Evolutionary conservation across 441 rosid genomes (phyloP).

Genomic region (Brassica balearica): DNA sequence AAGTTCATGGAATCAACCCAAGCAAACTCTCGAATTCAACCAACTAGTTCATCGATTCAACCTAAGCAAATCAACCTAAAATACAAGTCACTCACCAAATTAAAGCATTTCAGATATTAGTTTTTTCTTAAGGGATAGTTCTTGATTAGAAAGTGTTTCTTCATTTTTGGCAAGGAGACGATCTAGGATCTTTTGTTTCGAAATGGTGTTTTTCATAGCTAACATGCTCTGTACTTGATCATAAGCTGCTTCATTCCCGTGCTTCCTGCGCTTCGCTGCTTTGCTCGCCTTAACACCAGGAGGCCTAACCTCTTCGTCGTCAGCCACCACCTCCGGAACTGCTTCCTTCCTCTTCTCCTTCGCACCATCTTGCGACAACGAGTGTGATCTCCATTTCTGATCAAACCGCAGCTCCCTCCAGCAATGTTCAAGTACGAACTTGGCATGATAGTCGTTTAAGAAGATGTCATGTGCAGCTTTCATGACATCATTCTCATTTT

Average conservation of each 20-base stretch:
- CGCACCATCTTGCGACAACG: background rate
- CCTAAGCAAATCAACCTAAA: too few relatives aligned
- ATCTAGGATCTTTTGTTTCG: too few relatives aligned
- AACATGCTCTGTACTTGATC: background rate
- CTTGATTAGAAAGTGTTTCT: too few relatives aligned
- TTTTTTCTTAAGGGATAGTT: too few relatives aligned
- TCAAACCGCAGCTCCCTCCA: background rate
- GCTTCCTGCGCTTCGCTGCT: background rate
- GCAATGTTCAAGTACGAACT: background rate
- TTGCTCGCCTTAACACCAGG: constrained; percentile 2
- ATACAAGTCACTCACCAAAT: too few relatives aligned
- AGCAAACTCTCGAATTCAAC: too few relatives aligned
- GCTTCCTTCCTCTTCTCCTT: background rate
- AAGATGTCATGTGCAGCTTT: background rate
- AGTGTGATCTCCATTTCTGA: background rate
- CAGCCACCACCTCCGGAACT: background rate
- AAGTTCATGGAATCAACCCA: too few relatives aligned
- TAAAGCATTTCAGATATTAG: too few relatives aligned
- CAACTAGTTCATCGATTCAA: too few relatives aligned
- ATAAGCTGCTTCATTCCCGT: background rate
- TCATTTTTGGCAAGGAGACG: too few relatives aligned
- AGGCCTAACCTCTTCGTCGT: background rate
- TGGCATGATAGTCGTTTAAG: background rate
- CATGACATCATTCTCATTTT: background rate
- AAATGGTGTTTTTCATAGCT: background rate